These are phyloP conservation scores for Moniliophthora roreri DNA, from an alignment of 1,284 basidiomycete species.

Conservation along the genomic window DNA sequence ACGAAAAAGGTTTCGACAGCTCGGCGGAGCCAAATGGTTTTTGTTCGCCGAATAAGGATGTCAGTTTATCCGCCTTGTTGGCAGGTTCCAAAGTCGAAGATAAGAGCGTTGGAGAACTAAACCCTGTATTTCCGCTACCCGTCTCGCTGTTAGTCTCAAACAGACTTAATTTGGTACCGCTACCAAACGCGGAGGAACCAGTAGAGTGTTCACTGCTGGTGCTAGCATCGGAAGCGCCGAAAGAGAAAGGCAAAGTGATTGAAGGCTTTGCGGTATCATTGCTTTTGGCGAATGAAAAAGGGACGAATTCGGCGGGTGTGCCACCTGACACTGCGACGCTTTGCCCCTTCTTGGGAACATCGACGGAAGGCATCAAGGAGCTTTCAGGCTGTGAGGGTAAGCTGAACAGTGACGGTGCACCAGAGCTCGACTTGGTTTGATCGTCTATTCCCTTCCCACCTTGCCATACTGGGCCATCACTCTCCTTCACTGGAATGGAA, in stretches of 20 bases:
- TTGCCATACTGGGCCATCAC: not conserved
- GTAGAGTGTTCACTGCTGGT: not conserved
- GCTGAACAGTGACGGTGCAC: not conserved
- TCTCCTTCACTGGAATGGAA: slow-evolving; percentile 1
- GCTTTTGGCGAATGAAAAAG: slow-evolving; percentile 10
- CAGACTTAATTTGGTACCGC: not conserved
- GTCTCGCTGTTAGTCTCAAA: not conserved
- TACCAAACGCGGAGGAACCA: not conserved
- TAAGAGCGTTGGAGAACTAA: too few relatives aligned
- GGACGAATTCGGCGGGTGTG: not conserved
- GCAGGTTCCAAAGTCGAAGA: too few relatives aligned
- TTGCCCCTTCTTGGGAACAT: not conserved
- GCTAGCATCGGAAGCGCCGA: slow-evolving; percentile 9
- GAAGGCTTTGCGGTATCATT: slow-evolving; percentile 3
- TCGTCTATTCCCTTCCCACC: not conserved
- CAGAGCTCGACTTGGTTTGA: not conserved
- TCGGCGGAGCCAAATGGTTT: not conserved
- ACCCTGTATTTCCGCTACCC: not conserved
- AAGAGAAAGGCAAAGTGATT: slow-evolving; percentile 5
- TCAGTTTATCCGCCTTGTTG: not conserved
- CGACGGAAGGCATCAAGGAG: not conserved
- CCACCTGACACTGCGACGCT: not conserved
- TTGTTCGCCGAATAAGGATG: not conserved
- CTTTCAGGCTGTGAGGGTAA: not conserved
- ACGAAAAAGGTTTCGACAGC: not conserved